phyloP scores from a whole-genome alignment of 2,329 filamentous ascomycete species.

The Xylaria sp. region DNA sequence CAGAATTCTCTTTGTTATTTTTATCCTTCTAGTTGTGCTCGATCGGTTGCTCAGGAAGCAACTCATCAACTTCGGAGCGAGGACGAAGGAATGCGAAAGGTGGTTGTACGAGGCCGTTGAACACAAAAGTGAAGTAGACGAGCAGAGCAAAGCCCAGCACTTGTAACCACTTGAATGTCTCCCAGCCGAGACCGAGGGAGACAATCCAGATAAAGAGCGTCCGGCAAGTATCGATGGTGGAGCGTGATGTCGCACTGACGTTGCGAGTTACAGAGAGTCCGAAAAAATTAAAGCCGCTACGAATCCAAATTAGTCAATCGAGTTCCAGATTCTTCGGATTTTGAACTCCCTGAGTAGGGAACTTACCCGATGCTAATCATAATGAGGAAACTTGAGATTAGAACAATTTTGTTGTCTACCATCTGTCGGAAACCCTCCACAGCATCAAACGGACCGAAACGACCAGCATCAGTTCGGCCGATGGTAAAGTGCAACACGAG shows the following conservation, averaged over 20 bases:
- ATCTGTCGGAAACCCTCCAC: conserved; percentile 86
- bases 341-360: conserved; percentile 7
- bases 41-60: conserved; percentile 85
- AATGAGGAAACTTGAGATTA: conserved; percentile 83
- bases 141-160: conserved; percentile 87
- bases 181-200: conserved; percentile 92
- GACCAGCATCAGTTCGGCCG: conserved; percentile 77
- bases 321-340: not conserved
- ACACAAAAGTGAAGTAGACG: conserved; percentile 96
- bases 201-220: conserved; percentile 99
- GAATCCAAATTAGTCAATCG: conserved; percentile 38
- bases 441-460: conserved; percentile 89
- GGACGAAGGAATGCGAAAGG: conserved; percentile 76
- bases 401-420: conserved; percentile 74
- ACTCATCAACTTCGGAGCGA: conserved; percentile 65
- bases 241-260: conserved; percentile 91
- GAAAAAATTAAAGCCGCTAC: conserved; percentile 97
- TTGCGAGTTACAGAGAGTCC: conserved; percentile 89
- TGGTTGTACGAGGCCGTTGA: conserved; percentile 91
- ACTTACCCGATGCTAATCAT: conserved; percentile 97
- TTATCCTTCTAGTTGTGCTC: conserved; percentile 64
- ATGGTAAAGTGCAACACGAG: conserved; percentile 79
- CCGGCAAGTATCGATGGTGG: conserved; percentile 96
- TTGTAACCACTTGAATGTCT: conserved; percentile 97
- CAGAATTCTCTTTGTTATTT: not conserved